Percentiles rank a stretch among this genome's conserved stretches.
phyloP scores from a whole-genome alignment of 331 rosid species.

The Acacia pycnantha region DNA sequence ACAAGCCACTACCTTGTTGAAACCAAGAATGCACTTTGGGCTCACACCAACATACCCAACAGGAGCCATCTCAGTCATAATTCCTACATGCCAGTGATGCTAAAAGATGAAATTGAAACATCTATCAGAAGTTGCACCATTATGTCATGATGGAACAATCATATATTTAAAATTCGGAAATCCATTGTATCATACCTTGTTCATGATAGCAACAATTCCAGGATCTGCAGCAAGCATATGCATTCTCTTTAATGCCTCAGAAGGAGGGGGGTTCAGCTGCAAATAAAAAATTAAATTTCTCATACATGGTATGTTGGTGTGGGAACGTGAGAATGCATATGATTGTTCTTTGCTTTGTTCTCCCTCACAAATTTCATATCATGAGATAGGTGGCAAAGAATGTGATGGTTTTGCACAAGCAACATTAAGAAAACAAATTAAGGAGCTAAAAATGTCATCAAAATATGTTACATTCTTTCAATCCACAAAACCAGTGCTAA shows the following conservation, averaged over 20 bases:
- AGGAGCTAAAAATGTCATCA: neutral
- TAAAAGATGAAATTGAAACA: conserved; percentile 39
- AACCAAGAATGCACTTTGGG: conserved; percentile 92
- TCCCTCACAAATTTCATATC: neutral
- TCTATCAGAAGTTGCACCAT: conserved; percentile 29
- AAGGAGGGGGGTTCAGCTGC: conserved; percentile 84
- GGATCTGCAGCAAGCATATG: conserved; percentile 96
- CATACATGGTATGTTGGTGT: conserved; percentile 20
- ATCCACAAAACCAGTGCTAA: neutral
- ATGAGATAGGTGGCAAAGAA: conserved; percentile 19
- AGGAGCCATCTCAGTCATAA: conserved; percentile 99
- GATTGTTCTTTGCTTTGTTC: too few relatives aligned
- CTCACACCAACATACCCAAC: conserved; percentile 89
- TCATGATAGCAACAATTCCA: conserved; percentile 92
- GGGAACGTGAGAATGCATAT: too few relatives aligned
- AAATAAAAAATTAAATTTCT: conserved; percentile 32
- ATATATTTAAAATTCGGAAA: neutral
- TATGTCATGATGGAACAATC: conserved; percentile 30
- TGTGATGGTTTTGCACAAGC: neutral
- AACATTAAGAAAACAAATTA: conserved; percentile 11
- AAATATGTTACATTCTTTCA: conserved; percentile 5
- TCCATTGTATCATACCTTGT: conserved; percentile 54
- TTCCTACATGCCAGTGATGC: conserved; percentile 94
- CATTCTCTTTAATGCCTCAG: conserved; percentile 91
- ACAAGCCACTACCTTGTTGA: conserved; percentile 67